Conservation (phyloP, 2,329 filamentous ascomycete genomes). For the Cladophialophora psammophila region DNA sequence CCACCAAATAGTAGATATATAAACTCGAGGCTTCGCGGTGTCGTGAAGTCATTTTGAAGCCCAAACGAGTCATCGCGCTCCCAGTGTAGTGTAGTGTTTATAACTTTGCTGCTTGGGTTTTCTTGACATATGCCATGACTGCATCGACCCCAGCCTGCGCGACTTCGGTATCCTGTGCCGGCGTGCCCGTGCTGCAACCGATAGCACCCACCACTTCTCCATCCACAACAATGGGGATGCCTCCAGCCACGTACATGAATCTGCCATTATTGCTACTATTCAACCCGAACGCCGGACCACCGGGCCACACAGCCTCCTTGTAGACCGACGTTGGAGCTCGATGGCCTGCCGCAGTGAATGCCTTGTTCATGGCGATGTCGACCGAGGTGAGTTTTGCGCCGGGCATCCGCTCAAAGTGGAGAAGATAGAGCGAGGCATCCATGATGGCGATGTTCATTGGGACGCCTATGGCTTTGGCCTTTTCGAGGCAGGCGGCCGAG, state of each 20-base stretch:
- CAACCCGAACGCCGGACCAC: constrained; percentile 58
- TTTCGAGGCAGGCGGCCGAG: constrained; percentile 36
- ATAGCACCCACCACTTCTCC: constrained; percentile 62
- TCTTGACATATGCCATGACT: constrained; percentile 47
- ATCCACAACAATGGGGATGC: constrained; percentile 58
- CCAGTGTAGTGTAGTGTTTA: neutral
- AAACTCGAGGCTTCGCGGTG: too few relatives aligned
- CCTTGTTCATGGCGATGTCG: constrained; percentile 61
- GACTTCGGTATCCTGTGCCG: constrained; percentile 62
- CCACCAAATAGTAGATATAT: too few relatives aligned
- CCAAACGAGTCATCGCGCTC: too few relatives aligned
- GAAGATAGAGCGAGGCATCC: constrained; percentile 46
- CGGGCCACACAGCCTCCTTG: constrained; percentile 62
- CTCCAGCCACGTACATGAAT: constrained; percentile 63
- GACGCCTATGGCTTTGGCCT: constrained; percentile 37
- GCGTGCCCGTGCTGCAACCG: constrained; percentile 63
- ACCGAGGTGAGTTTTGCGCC: constrained; percentile 62
- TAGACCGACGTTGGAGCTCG: constrained; percentile 60
- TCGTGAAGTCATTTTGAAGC: too few relatives aligned
- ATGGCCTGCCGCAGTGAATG: constrained; percentile 65
- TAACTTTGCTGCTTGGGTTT: constrained; percentile 21
- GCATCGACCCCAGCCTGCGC: constrained; percentile 61
- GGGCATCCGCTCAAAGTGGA: constrained; percentile 57
- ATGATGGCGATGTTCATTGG: constrained; percentile 44
- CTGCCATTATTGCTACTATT: constrained; percentile 60